Evolutionary conservation across 805 yeast species (phyloP).

Genomic region (Hanseniaspora thailandica): DNA sequence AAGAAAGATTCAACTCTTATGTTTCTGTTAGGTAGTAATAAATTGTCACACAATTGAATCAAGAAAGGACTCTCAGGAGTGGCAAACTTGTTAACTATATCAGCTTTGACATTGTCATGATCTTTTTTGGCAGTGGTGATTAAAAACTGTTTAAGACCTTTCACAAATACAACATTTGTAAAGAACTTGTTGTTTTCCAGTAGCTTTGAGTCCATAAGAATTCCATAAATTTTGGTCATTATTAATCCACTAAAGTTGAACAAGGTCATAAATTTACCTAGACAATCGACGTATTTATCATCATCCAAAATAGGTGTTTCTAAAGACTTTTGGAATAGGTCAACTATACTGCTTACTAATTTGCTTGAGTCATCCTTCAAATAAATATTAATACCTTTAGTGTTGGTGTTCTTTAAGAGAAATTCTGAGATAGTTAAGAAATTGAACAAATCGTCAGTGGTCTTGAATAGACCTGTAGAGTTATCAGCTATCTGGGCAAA

Average conservation of each 20-base stretch:
- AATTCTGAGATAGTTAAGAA: constrained; percentile 4
- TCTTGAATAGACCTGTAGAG: background rate
- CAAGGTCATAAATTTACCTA: constrained; percentile 2
- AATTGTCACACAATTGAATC: constrained; percentile 26
- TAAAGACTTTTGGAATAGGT: background rate
- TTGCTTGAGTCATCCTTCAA: background rate
- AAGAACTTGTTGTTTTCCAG: background rate
- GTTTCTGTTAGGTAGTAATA: constrained; percentile 40
- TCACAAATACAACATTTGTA: constrained; percentile 2
- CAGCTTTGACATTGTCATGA: background rate
- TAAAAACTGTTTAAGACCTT: constrained; percentile 3
- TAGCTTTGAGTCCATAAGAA: background rate
- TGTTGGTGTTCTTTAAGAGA: background rate
- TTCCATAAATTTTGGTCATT: background rate
- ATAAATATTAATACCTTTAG: background rate
- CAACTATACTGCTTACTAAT: background rate
- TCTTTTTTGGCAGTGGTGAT: background rate
- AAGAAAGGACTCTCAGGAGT: background rate
- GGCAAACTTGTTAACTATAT: background rate
- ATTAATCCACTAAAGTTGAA: background rate
- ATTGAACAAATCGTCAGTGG: background rate
- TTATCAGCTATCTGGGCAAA: background rate
- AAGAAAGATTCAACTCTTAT: constrained; percentile 42
- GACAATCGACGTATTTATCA: constrained; percentile 4
- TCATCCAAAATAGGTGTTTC: background rate